phyloP scores from a whole-genome alignment of 225 moss, liverwort and hornwort genomes.

The Physcomitrellopsis africana region DNA sequence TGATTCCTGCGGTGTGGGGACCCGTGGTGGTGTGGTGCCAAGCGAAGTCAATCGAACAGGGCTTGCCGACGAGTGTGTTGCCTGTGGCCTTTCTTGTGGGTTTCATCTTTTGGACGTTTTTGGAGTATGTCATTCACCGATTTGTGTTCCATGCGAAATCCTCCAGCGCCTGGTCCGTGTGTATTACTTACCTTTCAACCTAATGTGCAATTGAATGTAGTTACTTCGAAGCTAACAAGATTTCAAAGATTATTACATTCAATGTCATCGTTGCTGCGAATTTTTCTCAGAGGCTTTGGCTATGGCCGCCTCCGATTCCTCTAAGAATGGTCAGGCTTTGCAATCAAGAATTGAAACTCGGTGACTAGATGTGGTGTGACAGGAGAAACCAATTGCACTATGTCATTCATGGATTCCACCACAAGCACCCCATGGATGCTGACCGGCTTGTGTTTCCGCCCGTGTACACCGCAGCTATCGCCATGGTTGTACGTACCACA shows the following conservation, averaged over 20 bases:
- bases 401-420: constrained; percentile 91
- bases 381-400: constrained; percentile 76
- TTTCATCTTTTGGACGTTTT: constrained; percentile 64
- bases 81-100: constrained; percentile 46
- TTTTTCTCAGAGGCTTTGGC: not conserved
- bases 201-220: not conserved
- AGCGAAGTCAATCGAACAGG: constrained; percentile 46
- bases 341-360: not conserved
- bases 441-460: constrained; percentile 90
- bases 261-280: too few species aligned
- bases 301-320: not conserved
- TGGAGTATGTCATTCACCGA: constrained; percentile 83
- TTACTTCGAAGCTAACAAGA: not conserved
- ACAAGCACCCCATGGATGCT: constrained; percentile 90
- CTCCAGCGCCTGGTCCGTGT: constrained; percentile 47
- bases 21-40: constrained; percentile 70
- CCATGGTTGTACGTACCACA: constrained; percentile 26
- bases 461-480: constrained; percentile 33
- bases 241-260: not conserved
- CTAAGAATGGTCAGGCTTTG: not conserved
- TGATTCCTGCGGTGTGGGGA: constrained; percentile 78
- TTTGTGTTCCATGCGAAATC: constrained; percentile 90
- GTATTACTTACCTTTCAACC: not conserved
- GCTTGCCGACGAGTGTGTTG: constrained; percentile 41
- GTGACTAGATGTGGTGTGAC: constrained; percentile 8